phyloP scores from a whole-genome alignment of 2,329 filamentous ascomycete species.

The Emergomyces orientalis region DNA sequence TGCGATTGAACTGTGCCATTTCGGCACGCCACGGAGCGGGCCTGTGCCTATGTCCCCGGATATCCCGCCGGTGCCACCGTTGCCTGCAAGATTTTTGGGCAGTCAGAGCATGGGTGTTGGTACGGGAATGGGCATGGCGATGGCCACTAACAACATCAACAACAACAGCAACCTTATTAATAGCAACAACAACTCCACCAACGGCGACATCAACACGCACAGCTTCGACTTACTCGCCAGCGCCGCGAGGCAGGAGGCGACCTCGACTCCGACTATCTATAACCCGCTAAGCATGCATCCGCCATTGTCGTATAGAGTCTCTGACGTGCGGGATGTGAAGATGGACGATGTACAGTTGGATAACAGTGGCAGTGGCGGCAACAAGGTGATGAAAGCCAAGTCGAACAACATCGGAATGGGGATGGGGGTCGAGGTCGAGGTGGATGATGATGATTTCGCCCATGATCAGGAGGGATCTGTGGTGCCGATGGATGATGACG shows the following conservation, averaged over 20 bases:
- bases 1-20: conserved; percentile 81
- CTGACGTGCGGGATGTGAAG: conserved; percentile 53
- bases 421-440: conserved; percentile 18
- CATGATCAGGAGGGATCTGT: conserved; percentile 42
- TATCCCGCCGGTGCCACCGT: conserved; percentile 76
- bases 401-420: conserved; percentile 14
- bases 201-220: conserved; percentile 18
- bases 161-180: conserved; percentile 34
- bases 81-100: conserved; percentile 69
- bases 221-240: conserved; percentile 24
- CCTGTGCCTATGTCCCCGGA: conserved; percentile 57
- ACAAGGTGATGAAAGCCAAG: conserved; percentile 18
- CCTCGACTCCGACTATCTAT: conserved; percentile 32
- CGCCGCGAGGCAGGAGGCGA: conserved; percentile 18
- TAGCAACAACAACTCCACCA: conserved; percentile 9
- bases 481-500: conserved; percentile 72
- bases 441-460: conserved; percentile 55
- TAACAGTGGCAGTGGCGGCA: conserved; percentile 35
- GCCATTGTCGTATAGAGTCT: conserved; percentile 40
- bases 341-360: conserved; percentile 52
- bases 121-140: background rate
- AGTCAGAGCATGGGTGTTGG: conserved; percentile 40
- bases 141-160: conserved; percentile 43
- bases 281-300: conserved; percentile 36
- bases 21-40: conserved; percentile 65